Percentiles rank a stretch among this genome's conserved stretches.
Evolutionary conservation across 208 protist genomes (phyloP).

Genomic region (Wallacemonas sp.): DNA sequence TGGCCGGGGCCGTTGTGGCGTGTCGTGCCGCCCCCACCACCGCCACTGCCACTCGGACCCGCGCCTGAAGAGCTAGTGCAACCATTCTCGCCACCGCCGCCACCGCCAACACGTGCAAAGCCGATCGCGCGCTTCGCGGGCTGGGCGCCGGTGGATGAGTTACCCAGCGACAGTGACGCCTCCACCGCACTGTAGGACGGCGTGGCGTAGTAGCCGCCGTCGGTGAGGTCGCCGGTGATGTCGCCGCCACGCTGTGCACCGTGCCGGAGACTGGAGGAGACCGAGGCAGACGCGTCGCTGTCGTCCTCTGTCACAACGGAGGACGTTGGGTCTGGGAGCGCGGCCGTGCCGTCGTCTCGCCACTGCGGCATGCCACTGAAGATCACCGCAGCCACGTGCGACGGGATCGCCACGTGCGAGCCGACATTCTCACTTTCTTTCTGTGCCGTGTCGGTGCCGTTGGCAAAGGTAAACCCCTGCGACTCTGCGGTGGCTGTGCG

Average conservation of each 20-base stretch:
- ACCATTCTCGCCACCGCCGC: not conserved
- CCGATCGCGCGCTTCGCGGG: not conserved
- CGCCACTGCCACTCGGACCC: not conserved
- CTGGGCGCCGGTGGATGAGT: not conserved
- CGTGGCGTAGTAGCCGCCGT: conserved; percentile 14
- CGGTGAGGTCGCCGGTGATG: not conserved
- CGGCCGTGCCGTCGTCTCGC: conserved; percentile 5
- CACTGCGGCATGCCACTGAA: conserved; percentile 7
- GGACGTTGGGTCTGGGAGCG: not conserved
- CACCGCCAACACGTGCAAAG: not conserved
- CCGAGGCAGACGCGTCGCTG: conserved; percentile 3
- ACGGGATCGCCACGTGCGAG: not conserved
- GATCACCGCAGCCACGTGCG: not conserved
- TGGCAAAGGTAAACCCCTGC: not conserved
- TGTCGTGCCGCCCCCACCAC: not conserved
- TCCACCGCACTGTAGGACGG: conserved; percentile 12
- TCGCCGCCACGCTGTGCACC: not conserved
- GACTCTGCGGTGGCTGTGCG: not conserved
- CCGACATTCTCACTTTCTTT: no score
- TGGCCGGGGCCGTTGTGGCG: not conserved
- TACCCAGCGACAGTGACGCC: conserved; percentile 1
- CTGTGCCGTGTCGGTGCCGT: no score
- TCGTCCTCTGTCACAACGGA: no score
- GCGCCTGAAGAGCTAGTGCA: no score
- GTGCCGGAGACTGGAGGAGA: not conserved